Evolutionary conservation across 1,284 basidiomycete species (phyloP), one percentile per base, ranked within the genome.

Genomic region (Papiliotrema fonsecae): DNA sequence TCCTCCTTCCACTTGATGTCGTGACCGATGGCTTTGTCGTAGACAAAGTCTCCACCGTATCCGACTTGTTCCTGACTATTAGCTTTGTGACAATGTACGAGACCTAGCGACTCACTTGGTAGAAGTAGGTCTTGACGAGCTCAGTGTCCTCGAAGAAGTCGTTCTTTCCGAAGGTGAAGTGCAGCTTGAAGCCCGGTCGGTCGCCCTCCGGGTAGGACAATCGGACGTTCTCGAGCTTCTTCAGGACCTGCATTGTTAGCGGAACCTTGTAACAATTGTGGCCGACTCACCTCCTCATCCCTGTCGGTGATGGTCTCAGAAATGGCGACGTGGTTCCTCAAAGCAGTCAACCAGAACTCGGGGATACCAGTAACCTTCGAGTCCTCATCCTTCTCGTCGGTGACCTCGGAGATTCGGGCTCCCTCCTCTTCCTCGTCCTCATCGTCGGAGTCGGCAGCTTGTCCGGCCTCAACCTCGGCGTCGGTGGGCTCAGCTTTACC

Each of bases 1-100:
- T 96, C 94, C 73, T 91, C 91, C 77, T 94, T 96, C 94, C 94
- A 97, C 70, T 86, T 84, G 76, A 98, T 93, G 67, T 85, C 81
- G 50, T 84, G 85, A 18, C 92, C 93, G 66, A 88, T 83, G 48
- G 93, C 90, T 58, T 83, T 85, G 78, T 96, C 91, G 75, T 94
- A 97, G 49, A 94, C 84, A 67, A 94, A 93, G 77, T 97, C 93
- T 60, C 93, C 93, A 28, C 84, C 81, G 76, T 93, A 94, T 26
- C 89, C 91, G 40, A 96, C 86, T 72, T 93, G 87, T 63, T 88
- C 82, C 73, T 75, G 55, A 32, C 16, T 22, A 50, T 4, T 34
- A 28, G 34, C 45, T 46, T 49, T 39, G 26, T n/a, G 9, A 38
- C 1, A 11, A 24, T 41, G 39, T n/a, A 14, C 10, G 35, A 19